Evolutionary conservation across 768 basidiomycete genomes (phyloP).

Genomic region (Fistulinella prunicolor): DNA sequence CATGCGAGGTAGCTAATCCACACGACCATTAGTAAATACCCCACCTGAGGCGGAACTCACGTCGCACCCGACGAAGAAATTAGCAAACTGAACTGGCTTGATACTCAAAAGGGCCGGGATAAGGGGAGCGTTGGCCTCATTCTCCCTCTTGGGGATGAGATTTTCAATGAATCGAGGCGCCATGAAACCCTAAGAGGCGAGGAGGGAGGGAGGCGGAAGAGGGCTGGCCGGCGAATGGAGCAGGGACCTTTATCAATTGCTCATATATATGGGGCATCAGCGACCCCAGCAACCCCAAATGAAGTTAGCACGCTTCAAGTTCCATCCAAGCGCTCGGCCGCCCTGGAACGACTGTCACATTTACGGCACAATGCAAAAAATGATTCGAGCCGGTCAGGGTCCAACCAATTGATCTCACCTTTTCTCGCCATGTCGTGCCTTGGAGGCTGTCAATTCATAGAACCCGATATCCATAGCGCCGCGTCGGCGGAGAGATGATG

Average conservation of each 20-base stretch:
- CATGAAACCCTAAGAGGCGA: conserved; percentile 6
- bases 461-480: not conserved
- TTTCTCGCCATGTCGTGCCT: not conserved
- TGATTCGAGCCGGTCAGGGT: conserved; percentile 4
- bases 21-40: not conserved
- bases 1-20: conserved; percentile 70
- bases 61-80: conserved; percentile 56
- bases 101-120: conserved; percentile 42
- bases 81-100: conserved; percentile 53
- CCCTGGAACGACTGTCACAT: conserved; percentile 15
- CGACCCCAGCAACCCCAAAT: conserved; percentile 10
- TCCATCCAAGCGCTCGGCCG: conserved; percentile 2
- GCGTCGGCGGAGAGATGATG: not conserved
- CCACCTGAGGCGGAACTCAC: not conserved
- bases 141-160: conserved; percentile 49
- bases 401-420: not conserved
- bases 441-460: not conserved
- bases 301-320: conserved; percentile 1
- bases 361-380: conserved; percentile 15
- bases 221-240: not conserved
- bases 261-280: not conserved
- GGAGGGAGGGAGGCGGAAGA: not conserved
- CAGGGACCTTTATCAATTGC: not conserved
- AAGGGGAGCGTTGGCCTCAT: conserved; percentile 34
- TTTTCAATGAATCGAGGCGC: conserved; percentile 40